Evolutionary conservation across 805 yeast species (phyloP).

Genomic region (Candida verbasci): DNA sequence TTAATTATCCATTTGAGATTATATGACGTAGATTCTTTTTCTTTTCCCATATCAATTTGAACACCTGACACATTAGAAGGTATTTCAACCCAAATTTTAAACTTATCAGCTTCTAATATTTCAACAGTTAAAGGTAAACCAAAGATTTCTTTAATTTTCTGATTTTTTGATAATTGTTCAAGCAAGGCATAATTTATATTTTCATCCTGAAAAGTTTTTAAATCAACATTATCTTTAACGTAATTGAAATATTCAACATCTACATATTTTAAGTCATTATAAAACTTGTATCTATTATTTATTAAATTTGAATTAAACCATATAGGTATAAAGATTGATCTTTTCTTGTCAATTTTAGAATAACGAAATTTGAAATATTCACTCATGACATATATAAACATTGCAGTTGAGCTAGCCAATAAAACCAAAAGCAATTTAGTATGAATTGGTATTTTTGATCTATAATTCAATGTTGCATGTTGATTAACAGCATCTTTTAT

Average conservation of each 20-base stretch:
- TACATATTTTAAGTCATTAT: constrained; percentile 21
- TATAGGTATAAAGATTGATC: constrained; percentile 20
- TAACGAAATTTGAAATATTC: constrained; percentile 14
- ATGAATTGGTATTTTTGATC: constrained; percentile 14
- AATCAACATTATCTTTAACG: constrained; percentile 13
- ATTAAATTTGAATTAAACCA: constrained; percentile 26
- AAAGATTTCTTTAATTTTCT: constrained; percentile 19
- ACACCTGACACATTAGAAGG: constrained; percentile 29
- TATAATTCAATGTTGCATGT: neutral
- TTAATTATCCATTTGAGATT: constrained; percentile 22
- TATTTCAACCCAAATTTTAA: constrained; percentile 29
- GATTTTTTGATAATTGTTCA: constrained; percentile 19
- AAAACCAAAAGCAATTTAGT: constrained; percentile 17
- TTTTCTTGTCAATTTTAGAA: constrained; percentile 1
- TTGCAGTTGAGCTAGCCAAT: constrained; percentile 16
- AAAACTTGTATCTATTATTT: constrained; percentile 19
- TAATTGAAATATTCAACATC: constrained; percentile 17
- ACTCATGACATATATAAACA: constrained; percentile 18
- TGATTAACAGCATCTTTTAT: constrained; percentile 1
- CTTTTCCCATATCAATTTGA: constrained; percentile 9
- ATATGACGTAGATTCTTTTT: neutral
- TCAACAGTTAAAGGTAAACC: constrained; percentile 22
- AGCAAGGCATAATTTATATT: constrained; percentile 24
- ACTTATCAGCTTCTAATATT: constrained; percentile 10
- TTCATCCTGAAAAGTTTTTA: constrained; percentile 14